Base-by-base conservation (phyloP, 2,329 filamentous ascomycete genomes). In the Metarhizium guizhouense region DNA sequence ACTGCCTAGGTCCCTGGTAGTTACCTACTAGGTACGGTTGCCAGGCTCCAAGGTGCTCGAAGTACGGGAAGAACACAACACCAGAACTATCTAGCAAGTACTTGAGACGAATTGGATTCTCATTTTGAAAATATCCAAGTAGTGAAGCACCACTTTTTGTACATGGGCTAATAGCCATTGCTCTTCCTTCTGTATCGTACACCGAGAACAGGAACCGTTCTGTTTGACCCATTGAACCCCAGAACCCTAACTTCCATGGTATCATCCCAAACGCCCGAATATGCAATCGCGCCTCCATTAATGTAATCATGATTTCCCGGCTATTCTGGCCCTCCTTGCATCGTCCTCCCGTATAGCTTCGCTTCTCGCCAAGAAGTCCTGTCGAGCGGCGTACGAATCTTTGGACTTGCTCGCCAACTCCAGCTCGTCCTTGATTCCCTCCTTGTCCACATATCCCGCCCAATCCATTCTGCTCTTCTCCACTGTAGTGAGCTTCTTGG, bases 401-500 rank as follows among this genome's bases (percentile, higher is more conserved):
- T 87, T 87, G 40, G 80, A 81, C 70, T 80, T 81, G 56, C 84
- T 82, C 29, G 84, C 83, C 50, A 84, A 73, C 68, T 80, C 79
- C 56, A 88, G 73, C 67, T 88, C 85, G 68, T 87, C 83, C 67
- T 84, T 79, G 70, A 87, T 84, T 8, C 85, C 85, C 68, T 86
- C 84, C 67, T 85, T 81, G 70, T 88, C 85, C 56, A 88, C 85
- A 62, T 81, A 87, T 13, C 84, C 83, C 3, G 84, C 85, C 85
- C 85, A 88, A 68, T 88, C 85, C 80, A 88, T 84, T 53, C 83
- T 77, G 63, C 83, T 86, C 77, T 87, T 87, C 71, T 88, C 84
- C 16, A 87, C 82, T 16, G 84, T 85, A 65, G 85, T 88, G 61
- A 87, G 74, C 66, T 87, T 87, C 74, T 80, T 83, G 51, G 82